These are phyloP conservation scores for Botrytis pseudocinerea DNA, from an alignment of 2,329 filamentous ascomycete genomes.

Conservation along the genomic window DNA sequence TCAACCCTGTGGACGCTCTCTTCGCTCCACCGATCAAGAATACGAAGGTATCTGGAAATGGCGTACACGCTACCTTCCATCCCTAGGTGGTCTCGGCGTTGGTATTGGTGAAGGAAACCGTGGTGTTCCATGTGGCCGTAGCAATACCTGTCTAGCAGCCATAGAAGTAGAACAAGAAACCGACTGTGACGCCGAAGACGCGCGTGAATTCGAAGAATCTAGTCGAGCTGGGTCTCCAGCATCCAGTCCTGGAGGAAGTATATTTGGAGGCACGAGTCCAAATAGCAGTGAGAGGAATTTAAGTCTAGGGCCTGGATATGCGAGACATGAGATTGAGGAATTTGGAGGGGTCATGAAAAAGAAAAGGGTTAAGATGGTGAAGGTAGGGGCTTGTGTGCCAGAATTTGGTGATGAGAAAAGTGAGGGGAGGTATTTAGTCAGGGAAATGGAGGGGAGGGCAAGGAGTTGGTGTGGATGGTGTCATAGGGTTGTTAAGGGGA, in stretches of 20 bases:
- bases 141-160: constrained; percentile 71
- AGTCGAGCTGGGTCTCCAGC: constrained; percentile 31
- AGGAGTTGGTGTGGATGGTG: constrained; percentile 96
- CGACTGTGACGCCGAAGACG: constrained; percentile 80
- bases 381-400: constrained; percentile 79
- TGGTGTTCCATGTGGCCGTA: constrained; percentile 85
- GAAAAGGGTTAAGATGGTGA: constrained; percentile 79
- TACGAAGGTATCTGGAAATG: constrained; percentile 79
- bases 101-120: constrained; percentile 87
- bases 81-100: constrained; percentile 77
- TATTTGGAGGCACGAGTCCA: constrained; percentile 20
- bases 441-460: constrained; percentile 67
- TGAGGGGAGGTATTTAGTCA: constrained; percentile 62
- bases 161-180: constrained; percentile 79
- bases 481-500: constrained; percentile 67
- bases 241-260: constrained; percentile 29
- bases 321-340: constrained; percentile 85
- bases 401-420: constrained; percentile 80
- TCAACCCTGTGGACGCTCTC: constrained; percentile 74
- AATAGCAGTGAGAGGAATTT: constrained; percentile 30
- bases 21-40: constrained; percentile 60
- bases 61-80: constrained; percentile 81
- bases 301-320: constrained; percentile 67
- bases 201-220: constrained; percentile 41
- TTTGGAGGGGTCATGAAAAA: constrained; percentile 86